phyloP scores from a whole-genome alignment of 352 stramenopile species.

The Sclerospora graminicola region DNA sequence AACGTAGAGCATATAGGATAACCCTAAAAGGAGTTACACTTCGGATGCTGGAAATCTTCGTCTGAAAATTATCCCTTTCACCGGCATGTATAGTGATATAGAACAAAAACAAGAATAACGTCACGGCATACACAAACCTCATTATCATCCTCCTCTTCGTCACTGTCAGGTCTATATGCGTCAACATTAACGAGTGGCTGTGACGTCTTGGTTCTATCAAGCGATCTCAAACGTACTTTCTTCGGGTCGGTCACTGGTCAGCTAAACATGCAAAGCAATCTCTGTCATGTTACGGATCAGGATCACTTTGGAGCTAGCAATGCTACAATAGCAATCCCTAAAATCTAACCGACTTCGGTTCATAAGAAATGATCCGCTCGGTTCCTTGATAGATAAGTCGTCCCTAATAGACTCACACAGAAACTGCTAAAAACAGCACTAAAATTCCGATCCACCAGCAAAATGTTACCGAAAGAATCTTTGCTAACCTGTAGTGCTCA shows the following conservation, averaged over 20 bases:
- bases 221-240: slow-evolving; percentile 81
- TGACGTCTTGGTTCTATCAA: slow-evolving; percentile 39
- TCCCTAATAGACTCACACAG: slow-evolving; percentile 35
- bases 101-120: background rate
- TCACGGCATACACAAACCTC: slow-evolving; percentile 30
- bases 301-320: slow-evolving; percentile 73
- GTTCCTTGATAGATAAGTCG: slow-evolving; percentile 79
- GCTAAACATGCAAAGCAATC: slow-evolving; percentile 68
- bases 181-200: slow-evolving; percentile 50
- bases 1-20: too few species aligned
- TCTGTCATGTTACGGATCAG: slow-evolving; percentile 82
- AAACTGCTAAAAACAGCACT: background rate
- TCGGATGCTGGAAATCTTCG: slow-evolving; percentile 55
- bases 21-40: slow-evolving; percentile 72
- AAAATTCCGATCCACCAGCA: too few species aligned
- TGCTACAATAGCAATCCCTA: slow-evolving; percentile 79
- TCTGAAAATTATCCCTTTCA: slow-evolving; percentile 64
- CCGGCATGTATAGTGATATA: slow-evolving; percentile 1
- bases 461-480: too few species aligned
- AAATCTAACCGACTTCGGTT: slow-evolving; percentile 84
- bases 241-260: slow-evolving; percentile 79
- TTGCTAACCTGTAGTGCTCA: slow-evolving; percentile 68
- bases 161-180: slow-evolving; percentile 60
- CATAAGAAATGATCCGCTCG: slow-evolving; percentile 74
- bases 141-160: slow-evolving; percentile 81